These are phyloP conservation scores for Penicillium sp. DNA, from an alignment of 2,329 filamentous ascomycete genomes.

Conservation along the genomic window DNA sequence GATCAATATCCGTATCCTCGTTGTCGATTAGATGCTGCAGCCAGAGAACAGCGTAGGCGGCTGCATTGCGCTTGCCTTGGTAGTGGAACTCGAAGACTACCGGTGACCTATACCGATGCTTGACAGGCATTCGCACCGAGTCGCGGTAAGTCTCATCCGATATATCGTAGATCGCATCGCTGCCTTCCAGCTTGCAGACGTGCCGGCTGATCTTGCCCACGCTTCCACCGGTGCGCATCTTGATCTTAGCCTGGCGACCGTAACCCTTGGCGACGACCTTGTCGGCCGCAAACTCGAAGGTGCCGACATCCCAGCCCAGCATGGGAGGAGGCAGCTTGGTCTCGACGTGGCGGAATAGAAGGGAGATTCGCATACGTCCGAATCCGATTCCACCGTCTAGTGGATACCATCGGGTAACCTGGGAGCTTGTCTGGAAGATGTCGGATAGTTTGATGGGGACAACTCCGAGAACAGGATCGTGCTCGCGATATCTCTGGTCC, in stretches of 20 bases:
- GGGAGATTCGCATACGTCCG: constrained; percentile 82
- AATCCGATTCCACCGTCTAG: constrained; percentile 93
- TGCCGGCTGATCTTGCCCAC: constrained; percentile 70
- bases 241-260: constrained; percentile 67
- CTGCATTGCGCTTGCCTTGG: constrained; percentile 68
- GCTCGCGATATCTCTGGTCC: constrained; percentile 85
- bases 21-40: constrained; percentile 82
- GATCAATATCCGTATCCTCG: constrained; percentile 74
- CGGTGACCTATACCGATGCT: constrained; percentile 86
- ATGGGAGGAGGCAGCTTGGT: constrained; percentile 81
- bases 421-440: constrained; percentile 83
- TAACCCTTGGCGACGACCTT: constrained; percentile 69
- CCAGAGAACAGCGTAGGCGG: constrained; percentile 83
- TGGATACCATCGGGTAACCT: constrained; percentile 93
- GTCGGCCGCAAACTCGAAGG: constrained; percentile 82
- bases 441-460: constrained; percentile 87
- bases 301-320: constrained; percentile 93
- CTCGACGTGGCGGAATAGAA: constrained; percentile 89
- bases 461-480: constrained; percentile 92
- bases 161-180: constrained; percentile 65
- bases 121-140: constrained; percentile 78
- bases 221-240: constrained; percentile 82
- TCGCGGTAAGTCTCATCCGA: constrained; percentile 54
- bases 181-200: constrained; percentile 64
- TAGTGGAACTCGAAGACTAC: constrained; percentile 85